Base-by-base conservation (phyloP, 2,329 filamentous ascomycete species). In the Hypoxylon sp. region DNA sequence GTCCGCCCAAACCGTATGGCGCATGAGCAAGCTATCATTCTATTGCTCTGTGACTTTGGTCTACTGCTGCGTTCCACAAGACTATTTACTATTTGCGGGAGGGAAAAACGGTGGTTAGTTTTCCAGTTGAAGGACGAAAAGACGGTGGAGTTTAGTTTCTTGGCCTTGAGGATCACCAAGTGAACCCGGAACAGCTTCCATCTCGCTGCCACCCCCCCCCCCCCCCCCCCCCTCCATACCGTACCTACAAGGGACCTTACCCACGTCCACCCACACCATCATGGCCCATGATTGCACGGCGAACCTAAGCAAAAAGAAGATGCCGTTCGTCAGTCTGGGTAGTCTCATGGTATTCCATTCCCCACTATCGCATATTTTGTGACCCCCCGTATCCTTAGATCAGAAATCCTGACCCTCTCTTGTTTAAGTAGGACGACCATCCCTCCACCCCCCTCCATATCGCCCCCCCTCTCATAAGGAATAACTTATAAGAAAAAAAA, bases 161-260 rank as follows among this genome's bases (percentile, higher is more conserved):
- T 66, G 63, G 65, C 64, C n/a, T n/a, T 63, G 56, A 61, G 62
- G 58, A 61, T 63, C 60, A 58, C 61, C 56, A 60, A 54, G 42
- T 55, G 50, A 53, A 54, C 60, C n/a, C 62, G 64, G 65, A 67
- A 65, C 59, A 50, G 55, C 61, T 61, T 65, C 64, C 64, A 63
- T 63, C 31, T 63, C 62, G 63, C 64, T 64, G 50, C 55, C 56
- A 53, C 61, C 59, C 55, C 58, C 55, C 47, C 59, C 53, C 35
- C 21, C 21, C 21, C 21, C 6, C 9, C 5, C 5, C 21, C 21
- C 5, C 6, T 25, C 5, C 5, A 31, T 41, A 42, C 37, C 43
- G 46, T 62, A 54, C 47, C 36, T 51, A 51, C 48, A 17, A 61
- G 44, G 51, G 52, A 57, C 55, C 52, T 54, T 59, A 59, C 62